Base-by-base conservation (phyloP, 441 rosid genomes). In the Capsella rubella region DNA sequence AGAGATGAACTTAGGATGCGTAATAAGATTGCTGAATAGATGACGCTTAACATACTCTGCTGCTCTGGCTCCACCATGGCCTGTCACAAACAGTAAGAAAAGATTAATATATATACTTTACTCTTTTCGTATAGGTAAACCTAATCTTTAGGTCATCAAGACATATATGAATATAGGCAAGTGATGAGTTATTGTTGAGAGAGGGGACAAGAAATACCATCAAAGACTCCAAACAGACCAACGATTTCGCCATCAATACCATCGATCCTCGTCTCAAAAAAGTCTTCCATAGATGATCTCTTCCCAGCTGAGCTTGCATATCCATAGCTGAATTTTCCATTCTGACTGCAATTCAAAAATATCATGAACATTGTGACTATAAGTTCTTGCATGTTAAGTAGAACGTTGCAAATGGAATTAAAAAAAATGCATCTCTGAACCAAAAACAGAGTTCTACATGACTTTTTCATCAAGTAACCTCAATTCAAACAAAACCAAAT, bases 221-320 rank as follows among this genome's bases (percentile, higher is more conserved):
- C 98, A 78, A 95, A 95, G 76, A 95, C 95, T 73, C 99, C 99
- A 78, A 95, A 95, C 2, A 95, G 88, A 35, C 98, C 96, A 79
- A 95, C 88, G 59, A 88, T 86, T 80, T 90, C 97, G 74, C 97
- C 99, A 58, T 88, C 84, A 35, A 95, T 85, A 70, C 95, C 95
- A 42, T 91, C 96, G 67, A 92, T 86, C 78, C 97, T 90, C 3
- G 97, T 89, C 79, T 92, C 99, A 28, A 89, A 92, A 74, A 90
- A 95, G 77, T 95, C 99, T 84, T 95, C 99, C 99, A 92, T 95
- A 10, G 98, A 90, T 76, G 97, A 86, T 59, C 99, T 86, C 39
- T 92, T 95, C 39, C 99, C 98, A 1, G 93, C 92, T 21, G 95
- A 92, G 86, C 99, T 95, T 78, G 99, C 97, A 82, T 90, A 95